Conservation (phyloP, 2,329 filamentous ascomycete genomes). For the Zymoseptoria passerinii region DNA sequence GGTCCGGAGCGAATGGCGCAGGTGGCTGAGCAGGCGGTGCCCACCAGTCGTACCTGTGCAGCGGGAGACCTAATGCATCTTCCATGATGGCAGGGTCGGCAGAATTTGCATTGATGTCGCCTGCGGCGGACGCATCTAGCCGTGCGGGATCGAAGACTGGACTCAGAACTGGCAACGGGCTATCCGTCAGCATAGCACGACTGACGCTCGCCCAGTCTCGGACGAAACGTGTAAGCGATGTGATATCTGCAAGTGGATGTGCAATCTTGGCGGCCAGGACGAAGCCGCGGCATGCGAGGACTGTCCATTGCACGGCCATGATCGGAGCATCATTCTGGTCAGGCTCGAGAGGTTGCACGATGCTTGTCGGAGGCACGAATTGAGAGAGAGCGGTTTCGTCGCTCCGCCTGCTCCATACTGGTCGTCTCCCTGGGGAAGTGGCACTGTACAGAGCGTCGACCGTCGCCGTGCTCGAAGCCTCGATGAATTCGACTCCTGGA, state of each 20-base stretch:
- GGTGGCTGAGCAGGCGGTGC: conserved; percentile 1
- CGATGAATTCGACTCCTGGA: conserved; percentile 2
- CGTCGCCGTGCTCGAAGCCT: neutral
- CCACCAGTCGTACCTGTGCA: conserved; percentile 7
- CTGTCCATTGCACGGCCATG: conserved; percentile 3
- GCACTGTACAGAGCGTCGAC: neutral
- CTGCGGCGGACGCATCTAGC: neutral
- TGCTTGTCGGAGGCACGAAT: conserved; percentile 1
- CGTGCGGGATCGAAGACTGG: conserved; percentile 1
- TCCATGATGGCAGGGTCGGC: neutral
- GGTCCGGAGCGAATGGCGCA: neutral
- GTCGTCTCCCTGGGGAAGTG: neutral
- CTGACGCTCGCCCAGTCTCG: conserved; percentile 4
- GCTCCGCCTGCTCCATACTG: neutral
- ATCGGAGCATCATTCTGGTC: conserved; percentile 1
- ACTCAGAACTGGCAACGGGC: neutral
- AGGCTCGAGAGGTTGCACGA: conserved; percentile 1
- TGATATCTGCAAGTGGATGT: conserved; percentile 8
- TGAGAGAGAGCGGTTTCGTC: neutral
- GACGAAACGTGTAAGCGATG: neutral
- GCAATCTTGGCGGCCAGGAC: conserved; percentile 5
- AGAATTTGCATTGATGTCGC: neutral
- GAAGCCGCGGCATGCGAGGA: conserved; percentile 3
- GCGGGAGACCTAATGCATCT: conserved; percentile 1
- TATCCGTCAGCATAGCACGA: neutral